Conservation (phyloP, 2,329 filamentous ascomycete genomes). For the Colletotrichum lentis region DNA sequence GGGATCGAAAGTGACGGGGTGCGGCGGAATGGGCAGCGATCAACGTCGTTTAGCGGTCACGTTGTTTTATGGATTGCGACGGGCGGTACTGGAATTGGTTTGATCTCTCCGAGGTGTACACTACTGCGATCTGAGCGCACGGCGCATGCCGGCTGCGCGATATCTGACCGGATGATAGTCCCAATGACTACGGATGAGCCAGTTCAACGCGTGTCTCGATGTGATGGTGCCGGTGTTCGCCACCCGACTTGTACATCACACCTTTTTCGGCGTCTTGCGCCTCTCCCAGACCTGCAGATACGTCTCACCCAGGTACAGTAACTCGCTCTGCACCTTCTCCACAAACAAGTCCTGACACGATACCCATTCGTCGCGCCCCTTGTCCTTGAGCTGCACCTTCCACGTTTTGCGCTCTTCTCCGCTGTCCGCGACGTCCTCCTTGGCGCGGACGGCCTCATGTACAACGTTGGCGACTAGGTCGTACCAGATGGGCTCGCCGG, state of each 20-base stretch:
- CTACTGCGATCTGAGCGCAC: conserved; percentile 27
- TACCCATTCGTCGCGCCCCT: conserved; percentile 85
- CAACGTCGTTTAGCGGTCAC: conserved; percentile 36
- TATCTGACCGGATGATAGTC: conserved; percentile 27
- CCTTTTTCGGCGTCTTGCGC: conserved; percentile 63
- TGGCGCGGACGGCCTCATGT: conserved; percentile 78
- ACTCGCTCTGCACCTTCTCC: conserved; percentile 85
- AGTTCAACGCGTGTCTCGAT: background rate
- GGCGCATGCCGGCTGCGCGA: conserved; percentile 20
- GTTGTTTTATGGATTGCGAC: conserved; percentile 36
- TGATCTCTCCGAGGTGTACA: conserved; percentile 33
- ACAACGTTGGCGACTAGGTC: conserved; percentile 96
- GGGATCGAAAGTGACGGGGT: conserved; percentile 11
- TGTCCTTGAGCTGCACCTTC: conserved; percentile 89
- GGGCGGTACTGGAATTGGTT: conserved; percentile 31
- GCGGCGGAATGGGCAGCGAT: conserved; percentile 33
- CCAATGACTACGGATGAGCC: conserved; percentile 36
- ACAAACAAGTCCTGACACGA: conserved; percentile 95
- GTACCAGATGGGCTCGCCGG: conserved; percentile 87
- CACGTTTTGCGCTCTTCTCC: conserved; percentile 89
- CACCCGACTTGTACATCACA: conserved; percentile 12
- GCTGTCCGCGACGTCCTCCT: conserved; percentile 86
- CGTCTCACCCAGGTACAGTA: conserved; percentile 90
- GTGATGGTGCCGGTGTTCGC: background rate
- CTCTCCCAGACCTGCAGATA: conserved; percentile 98